Base-by-base conservation (phyloP, 495 filamentous ascomycete genomes). In the Lasiosphaeria miniovina region DNA sequence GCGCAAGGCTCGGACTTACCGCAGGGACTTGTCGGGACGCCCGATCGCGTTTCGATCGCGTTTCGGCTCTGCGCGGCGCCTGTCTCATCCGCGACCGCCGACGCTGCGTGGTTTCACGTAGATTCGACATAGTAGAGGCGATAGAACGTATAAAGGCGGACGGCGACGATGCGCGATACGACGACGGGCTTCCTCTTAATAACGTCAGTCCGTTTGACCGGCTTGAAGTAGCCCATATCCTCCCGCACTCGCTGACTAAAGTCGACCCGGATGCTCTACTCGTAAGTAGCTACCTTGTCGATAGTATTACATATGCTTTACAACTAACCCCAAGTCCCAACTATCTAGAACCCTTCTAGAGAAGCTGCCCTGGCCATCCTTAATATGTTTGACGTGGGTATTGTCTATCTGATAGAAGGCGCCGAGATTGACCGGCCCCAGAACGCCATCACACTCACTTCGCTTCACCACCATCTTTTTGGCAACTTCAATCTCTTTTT, bases 401-500 rank as follows among this genome's bases (percentile, higher is more conserved):
- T 59, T 36, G 51, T 53, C n/a, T 49, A 65, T 36, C 41, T 58
- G 5, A 65, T 61, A 45, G 58, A 59, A 56, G 63, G 59, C 35
- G 40, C 43, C 49, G 52, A 65, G 12, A 65, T 65, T 33, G 52
- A 65, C 59, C 55, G 63, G 31, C 63, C 56, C 52, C 52, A 52
- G n/a, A 65, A 65, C 52, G 59, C 59, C 24, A 49, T 65, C 33
- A 61, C 59, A 6, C 52, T 61, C 12, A 59, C 55, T 48, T 35
- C 6, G 10, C 1, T 43, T 31, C 51, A 46, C 35, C 55, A 65
- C 54, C 11, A n/a, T 31, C 36, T 3, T 41, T 65, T 65, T 56
- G 51, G 63, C 35, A 24, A 58, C 49, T 65, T 61, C 36, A 31
- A 65, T 38, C 50, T 65, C 17, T 61, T 59, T 50, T 65, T 65